A percentile compares a stretch with the other conserved stretches of the same genome.
phyloP scores from a whole-genome alignment of 2,329 filamentous ascomycete genomes.

The Colletotrichum destructivum region DNA sequence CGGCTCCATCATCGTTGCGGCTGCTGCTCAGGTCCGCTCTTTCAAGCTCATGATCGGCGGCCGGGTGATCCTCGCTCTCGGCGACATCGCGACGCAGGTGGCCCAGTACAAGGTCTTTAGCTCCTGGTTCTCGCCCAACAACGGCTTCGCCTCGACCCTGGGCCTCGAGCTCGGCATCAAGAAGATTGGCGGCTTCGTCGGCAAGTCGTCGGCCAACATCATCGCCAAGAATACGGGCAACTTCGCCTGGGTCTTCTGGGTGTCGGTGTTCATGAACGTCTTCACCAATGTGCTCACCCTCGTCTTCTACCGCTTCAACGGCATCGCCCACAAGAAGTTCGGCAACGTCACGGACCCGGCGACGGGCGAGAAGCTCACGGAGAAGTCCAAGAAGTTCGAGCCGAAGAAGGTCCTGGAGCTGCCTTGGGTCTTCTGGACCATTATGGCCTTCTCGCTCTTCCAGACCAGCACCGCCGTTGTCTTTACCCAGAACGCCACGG shows the following conservation, averaged over 20 bases:
- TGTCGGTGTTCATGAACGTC: constrained; percentile 74
- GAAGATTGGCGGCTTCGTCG: constrained; percentile 74
- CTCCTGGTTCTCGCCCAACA: constrained; percentile 74
- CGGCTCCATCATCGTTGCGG: constrained; percentile 72
- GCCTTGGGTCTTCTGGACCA: constrained; percentile 72
- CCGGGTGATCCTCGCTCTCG: constrained; percentile 68
- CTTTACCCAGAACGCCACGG: constrained; percentile 72
- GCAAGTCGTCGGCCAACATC: constrained; percentile 72
- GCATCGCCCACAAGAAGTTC: constrained; percentile 64
- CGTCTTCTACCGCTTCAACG: constrained; percentile 70
- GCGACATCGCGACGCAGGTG: constrained; percentile 75
- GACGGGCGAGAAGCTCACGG: constrained; percentile 72
- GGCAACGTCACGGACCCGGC: constrained; percentile 65
- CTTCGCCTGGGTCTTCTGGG: constrained; percentile 76
- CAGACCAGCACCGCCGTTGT: constrained; percentile 70
- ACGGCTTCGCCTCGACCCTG: constrained; percentile 74
- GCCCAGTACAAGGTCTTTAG: constrained; percentile 78
- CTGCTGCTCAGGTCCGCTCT: constrained; percentile 68
- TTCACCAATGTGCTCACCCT: constrained; percentile 71
- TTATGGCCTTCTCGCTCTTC: constrained; percentile 70
- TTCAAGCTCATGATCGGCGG: constrained; percentile 75
- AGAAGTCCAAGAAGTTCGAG: constrained; percentile 72
- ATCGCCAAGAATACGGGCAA: constrained; percentile 71
- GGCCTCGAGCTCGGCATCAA: constrained; percentile 73
- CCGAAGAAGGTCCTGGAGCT: constrained; percentile 68